Base-by-base conservation (phyloP, 441 rosid species). In the Brassica hybrid region DNA sequence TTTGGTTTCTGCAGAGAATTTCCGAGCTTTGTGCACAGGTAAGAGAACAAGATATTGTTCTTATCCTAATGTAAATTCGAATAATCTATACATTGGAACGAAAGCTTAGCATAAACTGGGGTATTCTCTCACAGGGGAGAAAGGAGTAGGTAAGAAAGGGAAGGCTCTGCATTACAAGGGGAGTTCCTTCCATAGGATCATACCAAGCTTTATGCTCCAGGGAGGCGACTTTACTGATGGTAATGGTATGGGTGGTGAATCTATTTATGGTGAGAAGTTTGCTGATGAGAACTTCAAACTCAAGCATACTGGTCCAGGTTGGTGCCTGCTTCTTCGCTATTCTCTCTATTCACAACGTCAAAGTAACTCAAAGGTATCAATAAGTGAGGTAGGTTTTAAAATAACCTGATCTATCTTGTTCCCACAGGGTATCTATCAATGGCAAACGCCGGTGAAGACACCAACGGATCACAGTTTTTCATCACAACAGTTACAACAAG, bases 381-480 rank as follows among this genome's bases (percentile, higher is more conserved):
- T 19, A 2, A 5, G 19, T 50, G 58, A 65, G 56, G 16, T 74
- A 65, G 56, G 16, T 74, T 64, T 65, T 50, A 1, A 21, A 21
- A 12, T 30, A 30, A 12, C 63, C 17, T 75, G 60, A 19, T 10
- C 32, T n/a, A 18, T 17, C 6, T 34, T 13, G 12, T 59, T 18
- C 59, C 30, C 50, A 5, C 80, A 94, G 98, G 97, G 56, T 17
- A 85, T 57, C 67, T 94, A 69, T 94, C 98, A 18, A 94, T 94
- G 98, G 98, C 98, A 66, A 94, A 94, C 70, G 85, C 98, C 36
- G 98, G 97, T 66, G 65, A 65, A 1, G 90, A 90, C 83, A 94
- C 97, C 43, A 94, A 94, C 0, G 98, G 98, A 23, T 94, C 98
- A 6, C 98, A 94, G 56, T 90, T 94, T 83, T 94, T 94, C 86